Base-by-base conservation (phyloP, 495 filamentous ascomycete genomes). In the Neurospora sp. region DNA sequence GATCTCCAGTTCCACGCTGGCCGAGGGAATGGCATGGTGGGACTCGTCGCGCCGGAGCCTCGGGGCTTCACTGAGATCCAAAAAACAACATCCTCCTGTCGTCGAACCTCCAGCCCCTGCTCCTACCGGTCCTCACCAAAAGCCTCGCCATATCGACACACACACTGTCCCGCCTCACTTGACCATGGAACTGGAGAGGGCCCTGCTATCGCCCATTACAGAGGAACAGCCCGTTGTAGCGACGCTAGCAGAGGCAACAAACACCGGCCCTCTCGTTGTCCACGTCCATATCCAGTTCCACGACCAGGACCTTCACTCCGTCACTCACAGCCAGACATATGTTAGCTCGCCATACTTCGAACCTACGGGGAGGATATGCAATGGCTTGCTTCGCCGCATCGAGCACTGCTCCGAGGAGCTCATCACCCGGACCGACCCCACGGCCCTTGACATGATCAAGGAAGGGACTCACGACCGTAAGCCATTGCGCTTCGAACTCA, bases 351-450 rank as follows among this genome's bases (percentile, higher is more conserved):
- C 81, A 1, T 75, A 70, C 3, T 82, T 86, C 39, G 74, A 79
- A 39, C 80, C 84, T 69, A 84, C 76, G 71, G 80, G 81, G 72
- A 77, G 77, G 72, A 76, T 85, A 66, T 83, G 81, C 69, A 79
- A 83, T 31, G 84, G 83, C 4, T 76, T 86, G 9, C 73, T 86
- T 27, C 81, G 84, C 42, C 83, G 85, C 54, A 82, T 86, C 42
- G 83, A 86, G 75, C 84, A 84, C 73, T 86, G 84, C 75, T 83
- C 80, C 49, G 72, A 85, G 71, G 85, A 86, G 75, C 78, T 86
- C 46, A 78, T 86, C 74, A 86, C 84, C 12, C 80, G 85, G 69
- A 84, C 82, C 71, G 85, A 86, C 77, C 83, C 84, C 7, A 79
- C 72, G n/a, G 85, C 84, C 14, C 78, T 84, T 70, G 83, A 84